A percentile compares a stretch with the other conserved stretches of the same genome.
Evolutionary conservation across 176 grass and related monocot species (phyloP).

Genomic region (Zoysia pacifica): DNA sequence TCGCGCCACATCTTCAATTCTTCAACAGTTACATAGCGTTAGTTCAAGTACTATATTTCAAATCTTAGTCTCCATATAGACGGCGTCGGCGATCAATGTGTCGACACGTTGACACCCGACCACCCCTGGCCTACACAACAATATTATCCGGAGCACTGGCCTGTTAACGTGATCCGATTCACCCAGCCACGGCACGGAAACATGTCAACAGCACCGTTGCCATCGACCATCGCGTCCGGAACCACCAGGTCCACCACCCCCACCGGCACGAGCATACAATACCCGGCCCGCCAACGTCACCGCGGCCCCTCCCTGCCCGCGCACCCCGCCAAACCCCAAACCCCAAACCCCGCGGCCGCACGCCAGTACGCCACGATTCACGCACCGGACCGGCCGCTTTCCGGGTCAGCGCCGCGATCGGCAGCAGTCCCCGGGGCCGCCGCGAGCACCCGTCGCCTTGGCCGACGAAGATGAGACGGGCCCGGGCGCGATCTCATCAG

Average conservation of each 20-base stretch:
- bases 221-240: slow-evolving; percentile 3
- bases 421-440: neutral
- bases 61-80: neutral
- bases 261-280: slow-evolving; percentile 1
- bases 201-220: neutral
- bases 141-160: neutral
- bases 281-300: neutral
- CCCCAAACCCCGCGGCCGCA: neutral
- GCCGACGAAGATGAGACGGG: no score
- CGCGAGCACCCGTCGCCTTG: no score
- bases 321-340: neutral
- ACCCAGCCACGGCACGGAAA: neutral
- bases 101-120: neutral
- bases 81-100: neutral
- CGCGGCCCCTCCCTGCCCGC: neutral
- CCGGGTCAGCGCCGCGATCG: neutral
- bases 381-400: neutral
- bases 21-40: no score
- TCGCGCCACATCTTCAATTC: no score
- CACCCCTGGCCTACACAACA: neutral
- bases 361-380: slow-evolving; percentile 19
- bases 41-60: neutral
- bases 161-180: neutral
- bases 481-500: neutral
- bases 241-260: neutral